Evolutionary conservation across 1,284 basidiomycete species (phyloP), one percentile per base, ranked within the genome.

Genomic region (Thecaphora thlaspeos): DNA sequence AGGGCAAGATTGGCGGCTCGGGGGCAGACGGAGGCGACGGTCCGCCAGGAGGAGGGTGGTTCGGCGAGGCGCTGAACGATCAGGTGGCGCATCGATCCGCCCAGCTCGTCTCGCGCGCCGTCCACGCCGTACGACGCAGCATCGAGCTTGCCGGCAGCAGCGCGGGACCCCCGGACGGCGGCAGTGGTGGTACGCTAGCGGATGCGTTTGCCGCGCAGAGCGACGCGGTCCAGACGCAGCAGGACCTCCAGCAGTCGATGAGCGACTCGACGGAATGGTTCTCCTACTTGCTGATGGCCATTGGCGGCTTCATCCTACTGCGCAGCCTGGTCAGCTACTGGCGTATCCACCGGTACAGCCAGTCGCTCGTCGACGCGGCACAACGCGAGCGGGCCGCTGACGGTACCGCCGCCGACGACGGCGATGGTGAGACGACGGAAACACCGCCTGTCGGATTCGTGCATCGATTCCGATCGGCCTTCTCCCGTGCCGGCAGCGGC

Each of bases 201-300:
- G 63, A 71, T 67, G 44, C 57, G n/a, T 74, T 79, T 39, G 72
- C 75, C 21, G 70, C 79, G 19, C 61, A 69, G 26, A 72, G 71
- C 12, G 79, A 76, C 43, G 76, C 74, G 57, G 73, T 59, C 28
- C 32, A 59, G 77, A 73, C 78, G 72, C 80, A 83, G 38, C 79
- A 81, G 42, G 55, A 66, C 44, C 63, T 46, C 55, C 23, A 75
- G 76, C 71, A 68, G 14, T 79, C 80, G 30, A 78, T 80, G 37
- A 78, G 79, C 4, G 71, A 77, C 24, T 81, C 82, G 36, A 84
- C 81, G 70, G 90, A 92, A 64, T 94, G 89, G 89, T 80, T 95
- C 34, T 86, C 89, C 1, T 91, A 94, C 80, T 80, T 94, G 48
- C 83, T 95, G 71, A 95, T 95, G 89, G 88, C 87, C 0, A 69